A percentile compares a stretch with the other conserved stretches of the same genome.
Evolutionary conservation across 371 early-diverging fungal genomes (phyloP).

Genomic region (Parasitella parasitica): DNA sequence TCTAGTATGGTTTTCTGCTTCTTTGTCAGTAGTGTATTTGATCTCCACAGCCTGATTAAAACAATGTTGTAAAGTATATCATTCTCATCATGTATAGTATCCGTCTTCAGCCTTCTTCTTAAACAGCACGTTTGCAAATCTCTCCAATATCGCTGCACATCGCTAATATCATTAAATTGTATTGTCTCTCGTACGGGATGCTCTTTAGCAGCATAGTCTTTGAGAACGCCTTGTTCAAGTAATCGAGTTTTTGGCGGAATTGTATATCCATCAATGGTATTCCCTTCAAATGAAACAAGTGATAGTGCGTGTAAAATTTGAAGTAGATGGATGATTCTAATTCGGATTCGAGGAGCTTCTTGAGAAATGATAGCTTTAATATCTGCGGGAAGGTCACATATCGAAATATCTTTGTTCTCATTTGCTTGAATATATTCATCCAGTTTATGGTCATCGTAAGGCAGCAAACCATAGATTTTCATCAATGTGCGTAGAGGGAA

Average conservation of each 20-base stretch:
- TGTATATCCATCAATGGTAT: background rate
- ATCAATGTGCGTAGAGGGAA: background rate
- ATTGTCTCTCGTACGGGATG: background rate
- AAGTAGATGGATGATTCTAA: background rate
- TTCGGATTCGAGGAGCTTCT: background rate
- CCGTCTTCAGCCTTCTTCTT: background rate
- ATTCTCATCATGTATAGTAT: background rate
- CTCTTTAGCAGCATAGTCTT: background rate
- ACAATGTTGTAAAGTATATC: conserved; percentile 11
- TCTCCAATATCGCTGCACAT: conserved; percentile 7
- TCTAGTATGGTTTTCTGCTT: conserved; percentile 7
- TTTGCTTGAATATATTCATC: background rate
- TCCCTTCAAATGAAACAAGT: background rate
- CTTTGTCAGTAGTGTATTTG: background rate
- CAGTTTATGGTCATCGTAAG: conserved; percentile 1
- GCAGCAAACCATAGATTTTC: background rate
- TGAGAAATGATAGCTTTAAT: background rate
- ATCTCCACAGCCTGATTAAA: background rate
- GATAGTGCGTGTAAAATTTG: background rate
- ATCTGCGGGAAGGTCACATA: conserved; percentile 7
- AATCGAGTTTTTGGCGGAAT: background rate
- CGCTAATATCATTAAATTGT: background rate
- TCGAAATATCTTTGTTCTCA: background rate
- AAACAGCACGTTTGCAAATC: background rate
- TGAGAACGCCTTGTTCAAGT: background rate